Base-by-base conservation (phyloP, 352 stramenopile species). In the Phytophthora rubi region DNA sequence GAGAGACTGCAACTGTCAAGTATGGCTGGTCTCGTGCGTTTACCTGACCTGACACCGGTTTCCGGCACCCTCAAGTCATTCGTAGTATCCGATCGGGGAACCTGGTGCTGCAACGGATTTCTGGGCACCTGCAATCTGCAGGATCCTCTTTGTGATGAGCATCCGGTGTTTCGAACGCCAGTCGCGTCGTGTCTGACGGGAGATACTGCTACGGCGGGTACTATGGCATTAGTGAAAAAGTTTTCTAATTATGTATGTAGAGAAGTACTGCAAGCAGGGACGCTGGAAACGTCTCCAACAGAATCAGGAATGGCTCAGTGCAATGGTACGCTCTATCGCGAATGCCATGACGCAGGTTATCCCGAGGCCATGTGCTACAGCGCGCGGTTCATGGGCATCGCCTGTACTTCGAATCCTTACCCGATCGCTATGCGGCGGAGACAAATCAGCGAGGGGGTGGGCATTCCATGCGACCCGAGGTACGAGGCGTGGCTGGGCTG, bases 91-190 rank as follows among this genome's bases (percentile, higher is more conserved):
- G 48, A 57, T 21, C 47, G 53, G 3, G 45, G 52, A 0, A 23
- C 30, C 26, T 64, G 30, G 21, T 79, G 72, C 59, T 76, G 72
- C 59, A 73, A 76, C 21, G 73, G 68, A 0, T 78, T 78, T 39
- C 57, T 63, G 6, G 59, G 71, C 3, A 3, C 15, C 0, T 78
- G 63, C 18, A n/a, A 80, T 12, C 23, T 66, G 4, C 26, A 49
- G 0, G 23, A 61, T 44, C 49, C 67, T 12, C 60, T 44, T 10
- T 68, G 21, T 63, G 65, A 52, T 54, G 58, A 12, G 32, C 65
- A 32, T n/a, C 49, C 49, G 6, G 21, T 55, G 6, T 55, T 37
- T 55, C 23, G 15, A 16, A 48, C 49, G 4, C 53, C 65, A 23
- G 58, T 44, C 6, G 53, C 58, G 1, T 59, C 47, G 2, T 73